Percentiles rank a stretch among this genome's conserved stretches.
These are phyloP conservation scores for Colletotrichum sp. DNA, from an alignment of 2,329 filamentous ascomycete genomes.

Conservation along the genomic window DNA sequence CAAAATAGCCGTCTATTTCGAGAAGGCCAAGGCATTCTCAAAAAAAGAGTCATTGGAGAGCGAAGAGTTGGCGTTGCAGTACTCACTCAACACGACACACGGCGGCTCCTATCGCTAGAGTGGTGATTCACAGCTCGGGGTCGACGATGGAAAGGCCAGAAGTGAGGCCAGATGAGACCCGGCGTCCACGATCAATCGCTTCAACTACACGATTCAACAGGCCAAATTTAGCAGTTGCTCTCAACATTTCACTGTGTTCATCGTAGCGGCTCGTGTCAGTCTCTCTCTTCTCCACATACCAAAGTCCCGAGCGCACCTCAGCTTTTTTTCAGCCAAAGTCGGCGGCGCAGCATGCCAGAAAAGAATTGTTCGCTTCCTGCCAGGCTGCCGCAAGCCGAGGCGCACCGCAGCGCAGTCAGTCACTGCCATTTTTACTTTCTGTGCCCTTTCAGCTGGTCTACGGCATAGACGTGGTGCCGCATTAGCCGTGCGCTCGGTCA, in stretches of 20 bases:
- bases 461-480: not conserved
- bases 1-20: not conserved
- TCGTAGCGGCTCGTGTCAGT: not conserved
- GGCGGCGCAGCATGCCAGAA: not conserved
- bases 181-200: not conserved
- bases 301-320: not conserved
- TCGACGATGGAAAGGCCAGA: not conserved
- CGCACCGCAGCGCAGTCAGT: not conserved
- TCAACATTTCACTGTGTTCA: not conserved
- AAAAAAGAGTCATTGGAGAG: fast-evolving
- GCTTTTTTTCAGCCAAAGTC: not conserved
- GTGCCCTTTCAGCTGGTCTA: not conserved
- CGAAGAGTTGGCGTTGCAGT: not conserved
- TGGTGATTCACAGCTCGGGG: not conserved
- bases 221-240: not conserved
- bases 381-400: not conserved
- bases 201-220: not conserved
- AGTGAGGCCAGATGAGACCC: not conserved
- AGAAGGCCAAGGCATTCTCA: not conserved
- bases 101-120: not conserved
- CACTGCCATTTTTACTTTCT: not conserved
- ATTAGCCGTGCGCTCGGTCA: slow-evolving; percentile 7
- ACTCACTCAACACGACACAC: not conserved
- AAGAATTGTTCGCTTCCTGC: not conserved
- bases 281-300: not conserved